Evolutionary conservation across 768 basidiomycete genomes (phyloP).

Genomic region (Tulasnella sp.): DNA sequence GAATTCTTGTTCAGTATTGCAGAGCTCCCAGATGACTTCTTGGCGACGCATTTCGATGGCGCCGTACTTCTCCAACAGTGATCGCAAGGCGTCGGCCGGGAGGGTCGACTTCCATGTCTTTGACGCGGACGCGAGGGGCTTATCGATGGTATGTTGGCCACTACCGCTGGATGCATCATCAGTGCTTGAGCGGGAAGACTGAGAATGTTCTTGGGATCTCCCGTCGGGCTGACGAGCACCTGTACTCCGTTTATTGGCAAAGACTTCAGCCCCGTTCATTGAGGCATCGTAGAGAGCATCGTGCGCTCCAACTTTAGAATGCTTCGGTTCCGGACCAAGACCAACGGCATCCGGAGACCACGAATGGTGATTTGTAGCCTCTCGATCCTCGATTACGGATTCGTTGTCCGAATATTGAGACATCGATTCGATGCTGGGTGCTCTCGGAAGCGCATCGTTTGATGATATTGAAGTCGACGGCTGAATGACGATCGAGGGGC

Average conservation of each 20-base stretch:
- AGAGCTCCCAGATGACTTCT: slow-evolving; percentile 59
- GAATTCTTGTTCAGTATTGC: slow-evolving; percentile 59
- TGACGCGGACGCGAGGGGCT: background rate
- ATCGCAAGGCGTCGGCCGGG: slow-evolving; percentile 30
- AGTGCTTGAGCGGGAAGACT: no score
- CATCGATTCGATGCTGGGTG: slow-evolving; percentile 4
- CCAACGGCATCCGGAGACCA: background rate
- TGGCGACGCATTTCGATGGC: slow-evolving; percentile 53
- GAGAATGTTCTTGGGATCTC: background rate
- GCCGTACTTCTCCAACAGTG: slow-evolving; percentile 38
- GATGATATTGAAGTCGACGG: slow-evolving; percentile 16
- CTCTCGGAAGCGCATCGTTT: background rate
- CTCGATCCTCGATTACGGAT: background rate
- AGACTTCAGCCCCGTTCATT: background rate
- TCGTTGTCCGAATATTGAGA: slow-evolving; percentile 11
- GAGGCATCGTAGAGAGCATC: background rate
- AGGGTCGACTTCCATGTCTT: slow-evolving; percentile 35
- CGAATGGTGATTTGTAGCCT: background rate
- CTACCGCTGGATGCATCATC: background rate
- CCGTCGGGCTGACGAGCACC: background rate
- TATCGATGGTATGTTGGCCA: background rate
- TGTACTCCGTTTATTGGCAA: background rate
- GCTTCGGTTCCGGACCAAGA: background rate
- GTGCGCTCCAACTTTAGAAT: background rate
- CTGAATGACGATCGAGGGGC: slow-evolving; percentile 15